These are phyloP conservation scores for Bathelium albidoporum DNA, from an alignment of 495 filamentous ascomycete species.

Conservation along the genomic window DNA sequence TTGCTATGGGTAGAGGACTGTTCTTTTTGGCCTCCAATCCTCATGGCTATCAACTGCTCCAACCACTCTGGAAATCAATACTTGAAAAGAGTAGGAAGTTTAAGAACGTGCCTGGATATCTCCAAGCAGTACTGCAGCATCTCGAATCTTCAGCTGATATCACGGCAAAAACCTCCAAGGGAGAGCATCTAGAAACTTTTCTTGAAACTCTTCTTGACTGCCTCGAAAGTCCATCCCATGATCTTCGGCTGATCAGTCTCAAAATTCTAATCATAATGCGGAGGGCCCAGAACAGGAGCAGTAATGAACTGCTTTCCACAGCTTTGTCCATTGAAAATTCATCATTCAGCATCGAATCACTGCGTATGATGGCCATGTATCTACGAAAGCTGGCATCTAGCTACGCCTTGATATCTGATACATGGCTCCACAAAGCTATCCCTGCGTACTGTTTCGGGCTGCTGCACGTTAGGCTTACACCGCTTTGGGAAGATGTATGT, in stretches of 20 bases:
- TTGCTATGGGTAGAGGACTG: conserved; percentile 14
- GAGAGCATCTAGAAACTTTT: conserved; percentile 39
- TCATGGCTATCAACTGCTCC: background rate
- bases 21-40: conserved; percentile 10
- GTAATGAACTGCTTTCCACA: conserved; percentile 35
- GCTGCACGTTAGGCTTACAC: conserved; percentile 70
- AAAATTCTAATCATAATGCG: conserved; percentile 49
- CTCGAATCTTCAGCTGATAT: background rate
- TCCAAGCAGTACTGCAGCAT: conserved; percentile 15
- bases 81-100: background rate
- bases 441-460: conserved; percentile 82
- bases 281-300: conserved; percentile 23
- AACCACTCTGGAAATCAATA: background rate
- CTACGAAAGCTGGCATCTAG: conserved; percentile 63
- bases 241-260: conserved; percentile 58
- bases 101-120: conserved; percentile 9
- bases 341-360: conserved; percentile 63
- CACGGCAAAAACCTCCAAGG: conserved; percentile 7
- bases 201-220: conserved; percentile 55
- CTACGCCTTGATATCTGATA: conserved; percentile 44
- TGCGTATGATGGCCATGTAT: conserved; percentile 68
- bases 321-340: conserved; percentile 65
- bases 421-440: conserved; percentile 60
- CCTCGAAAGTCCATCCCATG: conserved; percentile 60
- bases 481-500: conserved; percentile 75